phyloP scores from a whole-genome alignment of 345 rosid species.

The Excoecaria agallocha region DNA sequence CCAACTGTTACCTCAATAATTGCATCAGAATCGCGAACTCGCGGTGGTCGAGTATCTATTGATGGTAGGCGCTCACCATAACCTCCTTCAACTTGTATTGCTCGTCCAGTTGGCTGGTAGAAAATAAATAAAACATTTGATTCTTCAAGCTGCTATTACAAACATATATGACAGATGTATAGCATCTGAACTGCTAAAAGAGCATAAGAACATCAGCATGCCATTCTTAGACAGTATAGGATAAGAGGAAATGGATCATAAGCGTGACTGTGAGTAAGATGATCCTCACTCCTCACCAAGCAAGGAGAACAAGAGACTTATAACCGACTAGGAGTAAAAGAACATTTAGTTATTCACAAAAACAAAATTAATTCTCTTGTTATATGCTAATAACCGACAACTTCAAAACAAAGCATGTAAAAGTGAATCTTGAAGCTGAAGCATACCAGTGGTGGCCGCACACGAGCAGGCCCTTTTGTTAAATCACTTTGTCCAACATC shows the following conservation, averaged over 20 bases:
- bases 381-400: not conserved
- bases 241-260: not conserved
- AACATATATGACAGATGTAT: constrained; percentile 1
- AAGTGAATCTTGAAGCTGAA: constrained; percentile 11
- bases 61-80: constrained; percentile 89
- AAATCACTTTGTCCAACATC: constrained; percentile 60
- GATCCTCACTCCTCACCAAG: not conserved
- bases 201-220: not conserved
- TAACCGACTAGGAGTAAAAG: not conserved
- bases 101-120: constrained; percentile 91
- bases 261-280: not conserved
- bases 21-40: constrained; percentile 90
- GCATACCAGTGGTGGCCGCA: constrained; percentile 81
- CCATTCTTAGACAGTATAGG: not conserved
- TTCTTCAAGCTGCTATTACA: constrained; percentile 9
- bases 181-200: constrained; percentile 2
- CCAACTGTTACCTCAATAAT: constrained; percentile 69
- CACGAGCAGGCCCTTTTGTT: constrained; percentile 54
- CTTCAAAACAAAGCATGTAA: not conserved
- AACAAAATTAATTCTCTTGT: not conserved
- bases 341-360: not conserved
- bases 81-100: constrained; percentile 95
- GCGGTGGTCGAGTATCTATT: constrained; percentile 78
- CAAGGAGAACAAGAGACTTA: not conserved
- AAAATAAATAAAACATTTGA: constrained; percentile 17